A percentile compares a stretch with the other conserved stretches of the same genome.
These are phyloP conservation scores for Populus hybrid DNA, from an alignment of 441 rosid species.

Conservation along the genomic window DNA sequence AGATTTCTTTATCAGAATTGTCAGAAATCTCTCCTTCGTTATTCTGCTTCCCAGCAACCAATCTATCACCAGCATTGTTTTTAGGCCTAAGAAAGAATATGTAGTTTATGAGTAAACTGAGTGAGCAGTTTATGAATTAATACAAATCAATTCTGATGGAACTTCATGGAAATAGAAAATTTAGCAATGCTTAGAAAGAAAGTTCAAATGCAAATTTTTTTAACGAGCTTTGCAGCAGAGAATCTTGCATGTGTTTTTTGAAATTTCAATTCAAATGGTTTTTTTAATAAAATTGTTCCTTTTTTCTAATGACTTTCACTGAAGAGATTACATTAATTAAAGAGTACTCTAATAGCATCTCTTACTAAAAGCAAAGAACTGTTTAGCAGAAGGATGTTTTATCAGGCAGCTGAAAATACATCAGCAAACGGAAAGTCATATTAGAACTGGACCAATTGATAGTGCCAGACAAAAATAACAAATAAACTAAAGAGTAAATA, in stretches of 20 bases:
- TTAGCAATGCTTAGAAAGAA: neutral
- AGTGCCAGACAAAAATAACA: neutral
- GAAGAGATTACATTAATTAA: neutral
- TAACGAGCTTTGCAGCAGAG: neutral
- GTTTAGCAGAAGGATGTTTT: neutral
- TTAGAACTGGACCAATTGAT: neutral
- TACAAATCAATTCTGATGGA: neutral
- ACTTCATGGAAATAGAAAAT: neutral
- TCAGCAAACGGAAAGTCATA: neutral
- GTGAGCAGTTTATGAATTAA: neutral
- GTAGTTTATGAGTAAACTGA: neutral
- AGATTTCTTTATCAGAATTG: slow-evolving; percentile 35
- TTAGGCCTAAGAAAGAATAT: slow-evolving; percentile 2
- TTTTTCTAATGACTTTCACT: neutral
- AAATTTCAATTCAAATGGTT: neutral
- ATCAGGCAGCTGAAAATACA: neutral
- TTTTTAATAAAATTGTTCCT: neutral
- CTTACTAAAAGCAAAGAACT: neutral
- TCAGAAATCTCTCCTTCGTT: slow-evolving; percentile 21
- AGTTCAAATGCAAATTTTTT: neutral
- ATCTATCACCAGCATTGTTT: slow-evolving; percentile 9
- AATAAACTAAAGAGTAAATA: neutral
- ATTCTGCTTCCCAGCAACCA: slow-evolving; percentile 14
- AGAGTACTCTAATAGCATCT: neutral
- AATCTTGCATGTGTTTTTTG: neutral